A percentile compares a stretch with the other conserved stretches of the same genome.
These are phyloP conservation scores for Hyaloscypha variabilis DNA, from an alignment of 495 filamentous ascomycete species.

Conservation along the genomic window DNA sequence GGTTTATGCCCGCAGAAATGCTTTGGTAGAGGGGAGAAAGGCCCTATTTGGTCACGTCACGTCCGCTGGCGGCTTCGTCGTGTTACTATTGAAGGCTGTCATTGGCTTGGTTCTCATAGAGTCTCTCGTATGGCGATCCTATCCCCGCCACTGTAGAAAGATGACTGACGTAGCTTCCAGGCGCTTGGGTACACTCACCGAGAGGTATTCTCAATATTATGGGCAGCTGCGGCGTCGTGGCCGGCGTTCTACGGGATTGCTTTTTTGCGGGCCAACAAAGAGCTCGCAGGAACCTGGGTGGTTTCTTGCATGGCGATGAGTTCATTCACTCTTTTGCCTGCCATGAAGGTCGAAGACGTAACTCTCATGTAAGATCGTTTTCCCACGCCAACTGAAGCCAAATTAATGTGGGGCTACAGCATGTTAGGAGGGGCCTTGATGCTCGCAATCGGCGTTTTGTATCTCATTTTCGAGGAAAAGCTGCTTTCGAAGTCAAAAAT, in stretches of 20 bases:
- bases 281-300: slow-evolving; percentile 73
- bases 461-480: slow-evolving; percentile 79
- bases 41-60: slow-evolving; percentile 69
- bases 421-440: slow-evolving; percentile 78
- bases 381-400: neutral
- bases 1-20: slow-evolving; percentile 77
- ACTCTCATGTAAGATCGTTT: slow-evolving; percentile 66
- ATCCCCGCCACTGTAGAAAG: neutral
- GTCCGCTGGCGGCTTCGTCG: slow-evolving; percentile 54
- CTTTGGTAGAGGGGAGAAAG: slow-evolving; percentile 66
- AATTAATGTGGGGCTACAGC: slow-evolving; percentile 43
- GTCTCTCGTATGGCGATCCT: slow-evolving; percentile 68
- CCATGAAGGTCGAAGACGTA: slow-evolving; percentile 79
- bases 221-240: slow-evolving; percentile 75
- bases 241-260: slow-evolving; percentile 71
- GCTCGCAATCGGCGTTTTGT: slow-evolving; percentile 75
- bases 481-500: slow-evolving; percentile 49
- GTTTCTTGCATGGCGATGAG: slow-evolving; percentile 82
- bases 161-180: slow-evolving; percentile 28
- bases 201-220: slow-evolving; percentile 84
- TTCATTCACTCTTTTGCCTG: slow-evolving; percentile 86
- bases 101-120: slow-evolving; percentile 75
- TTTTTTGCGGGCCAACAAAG: slow-evolving; percentile 67
- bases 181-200: slow-evolving; percentile 84
- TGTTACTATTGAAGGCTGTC: slow-evolving; percentile 62